Conservation (phyloP, 176 grass and related monocot genomes). For the Musa acuminata region DNA sequence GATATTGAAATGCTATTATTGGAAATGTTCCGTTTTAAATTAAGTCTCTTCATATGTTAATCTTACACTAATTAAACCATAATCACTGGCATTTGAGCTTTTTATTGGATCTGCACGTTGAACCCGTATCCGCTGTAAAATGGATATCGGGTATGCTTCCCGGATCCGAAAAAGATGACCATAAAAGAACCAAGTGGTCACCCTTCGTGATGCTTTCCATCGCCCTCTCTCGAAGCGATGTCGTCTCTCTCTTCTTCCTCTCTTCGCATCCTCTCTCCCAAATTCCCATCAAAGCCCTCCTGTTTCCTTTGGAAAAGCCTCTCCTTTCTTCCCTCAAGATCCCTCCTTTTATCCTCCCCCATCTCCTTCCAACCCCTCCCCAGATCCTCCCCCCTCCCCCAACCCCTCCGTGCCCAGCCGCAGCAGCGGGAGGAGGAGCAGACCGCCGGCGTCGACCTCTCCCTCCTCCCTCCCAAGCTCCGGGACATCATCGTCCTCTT, state of each 20-base stretch:
- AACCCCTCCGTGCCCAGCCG: conserved; percentile 30
- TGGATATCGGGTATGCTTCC: no score
- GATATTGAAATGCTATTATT: no score
- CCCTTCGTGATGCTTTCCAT: background rate
- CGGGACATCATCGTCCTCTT: conserved; percentile 65
- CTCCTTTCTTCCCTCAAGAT: conserved; percentile 8
- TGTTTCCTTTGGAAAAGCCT: background rate
- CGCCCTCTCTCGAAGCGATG: background rate
- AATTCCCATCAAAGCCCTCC: background rate
- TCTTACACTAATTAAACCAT: no score
- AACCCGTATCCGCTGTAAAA: no score
- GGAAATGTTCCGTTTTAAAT: no score
- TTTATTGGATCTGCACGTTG: no score
- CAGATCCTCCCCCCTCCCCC: conserved; percentile 14
- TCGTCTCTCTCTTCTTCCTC: conserved; percentile 19
- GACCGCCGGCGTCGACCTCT: conserved; percentile 24
- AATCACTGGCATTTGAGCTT: no score
- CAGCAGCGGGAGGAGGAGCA: conserved; percentile 7
- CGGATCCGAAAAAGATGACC: no score
- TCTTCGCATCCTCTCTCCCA: conserved; percentile 17
- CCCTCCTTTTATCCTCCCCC: conserved; percentile 39
- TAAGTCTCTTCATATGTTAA: no score
- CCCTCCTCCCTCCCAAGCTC: conserved; percentile 46
- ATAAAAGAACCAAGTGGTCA: no score
- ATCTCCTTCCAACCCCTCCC: conserved; percentile 68